Evolutionary conservation across 176 grass and related monocot genomes (phyloP).

Genomic region (Musa troglodytarum): DNA sequence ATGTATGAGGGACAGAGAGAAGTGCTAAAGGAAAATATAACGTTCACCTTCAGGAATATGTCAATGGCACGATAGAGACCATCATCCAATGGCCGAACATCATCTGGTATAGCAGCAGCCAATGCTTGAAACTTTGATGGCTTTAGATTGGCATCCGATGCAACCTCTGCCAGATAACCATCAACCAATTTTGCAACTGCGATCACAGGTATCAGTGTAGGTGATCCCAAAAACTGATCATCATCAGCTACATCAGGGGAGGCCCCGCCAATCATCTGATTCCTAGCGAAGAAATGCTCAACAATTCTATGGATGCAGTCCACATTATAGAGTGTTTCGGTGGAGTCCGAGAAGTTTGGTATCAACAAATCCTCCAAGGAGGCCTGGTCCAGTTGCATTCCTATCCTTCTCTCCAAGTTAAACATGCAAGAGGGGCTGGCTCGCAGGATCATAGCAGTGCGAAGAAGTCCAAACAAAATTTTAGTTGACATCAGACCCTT

Average conservation of each 20-base stretch:
- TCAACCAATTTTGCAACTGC: conserved; percentile 71
- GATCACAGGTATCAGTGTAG: conserved; percentile 40
- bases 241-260: conserved; percentile 50
- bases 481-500: conserved; percentile 57
- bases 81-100: conserved; percentile 66
- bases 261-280: conserved; percentile 51
- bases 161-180: conserved; percentile 83
- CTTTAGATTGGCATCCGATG: conserved; percentile 66
- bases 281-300: conserved; percentile 61
- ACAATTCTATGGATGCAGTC: conserved; percentile 63
- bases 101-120: conserved; percentile 67
- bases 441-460: conserved; percentile 65
- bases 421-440: conserved; percentile 45
- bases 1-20: neutral
- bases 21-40: neutral
- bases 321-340: conserved; percentile 73
- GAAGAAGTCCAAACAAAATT: conserved; percentile 68
- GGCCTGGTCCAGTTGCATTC: conserved; percentile 77
- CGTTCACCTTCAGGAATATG: conserved; percentile 73
- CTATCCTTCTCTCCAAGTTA: conserved; percentile 83
- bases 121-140: conserved; percentile 46
- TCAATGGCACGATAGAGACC: conserved; percentile 78
- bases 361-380: conserved; percentile 76
- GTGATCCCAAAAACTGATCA: conserved; percentile 47
- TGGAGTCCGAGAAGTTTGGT: conserved; percentile 53